Conservation (phyloP, 345 rosid species). For the Pistacia atlantica region DNA sequence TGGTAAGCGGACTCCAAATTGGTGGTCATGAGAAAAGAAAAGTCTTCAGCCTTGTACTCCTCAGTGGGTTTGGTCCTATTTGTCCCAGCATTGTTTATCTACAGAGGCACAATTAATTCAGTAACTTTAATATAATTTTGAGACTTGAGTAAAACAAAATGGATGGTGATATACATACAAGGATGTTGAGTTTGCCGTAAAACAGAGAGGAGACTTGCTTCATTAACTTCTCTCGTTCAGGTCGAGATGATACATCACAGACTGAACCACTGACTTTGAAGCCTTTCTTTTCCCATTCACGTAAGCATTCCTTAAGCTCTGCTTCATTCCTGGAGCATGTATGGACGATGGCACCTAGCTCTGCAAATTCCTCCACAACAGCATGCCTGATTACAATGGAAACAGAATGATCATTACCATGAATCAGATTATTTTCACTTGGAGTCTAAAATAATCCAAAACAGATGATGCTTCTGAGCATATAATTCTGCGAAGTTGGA, state of each 20-base stretch:
- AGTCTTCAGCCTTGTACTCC: slow-evolving; percentile 46
- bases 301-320: slow-evolving; percentile 49
- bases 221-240: slow-evolving; percentile 39
- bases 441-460: no score
- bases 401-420: neutral
- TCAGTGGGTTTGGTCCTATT: slow-evolving; percentile 32
- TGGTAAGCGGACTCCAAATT: slow-evolving; percentile 59
- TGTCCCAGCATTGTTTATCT: slow-evolving; percentile 60
- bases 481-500: no score
- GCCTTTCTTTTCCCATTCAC: slow-evolving; percentile 37
- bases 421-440: no score
- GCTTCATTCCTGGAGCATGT: slow-evolving; percentile 64
- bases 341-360: slow-evolving; percentile 59
- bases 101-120: neutral
- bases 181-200: slow-evolving; percentile 42
- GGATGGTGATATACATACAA: slow-evolving; percentile 21
- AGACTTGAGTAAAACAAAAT: no score
- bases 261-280: slow-evolving; percentile 42
- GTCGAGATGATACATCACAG: slow-evolving; percentile 38
- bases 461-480: no score
- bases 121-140: no score
- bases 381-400: slow-evolving; percentile 49
- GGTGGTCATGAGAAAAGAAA: slow-evolving; percentile 31
- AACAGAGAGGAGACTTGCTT: slow-evolving; percentile 26
- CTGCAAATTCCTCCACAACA: slow-evolving; percentile 63